Evolutionary conservation across 768 basidiomycete genomes (phyloP), one percentile per base, ranked within the genome.

Genomic region (Termitomyces sp.): DNA sequence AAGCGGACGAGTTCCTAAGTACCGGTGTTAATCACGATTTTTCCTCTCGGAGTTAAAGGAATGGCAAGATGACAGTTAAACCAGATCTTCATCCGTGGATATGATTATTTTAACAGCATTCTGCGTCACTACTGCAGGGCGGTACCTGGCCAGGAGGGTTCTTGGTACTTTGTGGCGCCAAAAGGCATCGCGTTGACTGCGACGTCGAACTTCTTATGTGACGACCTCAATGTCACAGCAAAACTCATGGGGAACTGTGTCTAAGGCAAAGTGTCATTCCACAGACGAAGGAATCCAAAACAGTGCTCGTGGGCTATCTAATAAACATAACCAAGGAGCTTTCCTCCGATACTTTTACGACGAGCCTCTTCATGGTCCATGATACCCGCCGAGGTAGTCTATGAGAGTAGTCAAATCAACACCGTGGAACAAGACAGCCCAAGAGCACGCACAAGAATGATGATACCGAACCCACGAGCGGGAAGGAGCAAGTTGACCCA

Each of bases 281-380:
- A 1, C 17, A 37, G n/a, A 50, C 17, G 14, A 27, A 16, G 23
- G 3, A 9, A 16, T 35, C 25, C 23, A 17, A 25, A 17, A 25
- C 2, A n/a, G 8, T 6, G 10, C 49, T 37, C 19, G 23, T 14
- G 11, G 17, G 10, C 17, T 39, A 39, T 39, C 78, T 90, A 94
- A 76, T 95, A 94, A 59, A 92, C 89, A 72, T 93, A 96, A 60
- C 93, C 92, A 51, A 95, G 77, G 59, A 97, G 81, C 78, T 97
- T 97, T 59, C 95, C 95, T 75, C 94, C 95, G 58, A 97, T 86
- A 76, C 96, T 94, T 80, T 98, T 98, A 68, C 94, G 88, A 77
- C 96, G 87, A 45, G 96, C 96, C 81, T 98, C 96, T 73, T 97
- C 94, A 72, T 99, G 97, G 77, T 98, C 97, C 70, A 98, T 82